These are phyloP conservation scores for Aspergillus intermedius DNA, from an alignment of 2,329 filamentous ascomycete genomes.

Conservation along the genomic window DNA sequence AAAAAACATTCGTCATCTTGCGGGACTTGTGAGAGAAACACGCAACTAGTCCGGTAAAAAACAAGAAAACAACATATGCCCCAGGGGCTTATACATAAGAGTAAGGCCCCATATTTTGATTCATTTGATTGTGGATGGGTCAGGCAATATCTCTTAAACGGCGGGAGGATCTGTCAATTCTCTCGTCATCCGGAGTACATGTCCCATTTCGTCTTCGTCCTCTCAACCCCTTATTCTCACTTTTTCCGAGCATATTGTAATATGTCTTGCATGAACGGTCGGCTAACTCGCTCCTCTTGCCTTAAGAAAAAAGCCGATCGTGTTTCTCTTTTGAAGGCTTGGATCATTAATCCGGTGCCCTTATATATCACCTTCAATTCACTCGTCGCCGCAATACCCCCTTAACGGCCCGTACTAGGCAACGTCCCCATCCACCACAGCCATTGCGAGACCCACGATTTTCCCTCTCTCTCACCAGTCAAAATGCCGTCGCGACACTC, in stretches of 20 bases:
- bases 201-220: not conserved
- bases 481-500: conserved; percentile 34
- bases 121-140: not conserved
- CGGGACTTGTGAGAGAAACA: no score
- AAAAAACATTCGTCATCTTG: no score
- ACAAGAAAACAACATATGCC: not conserved
- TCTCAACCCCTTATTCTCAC: not conserved
- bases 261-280: not conserved
- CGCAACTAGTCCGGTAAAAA: not conserved
- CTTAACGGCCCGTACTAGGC: not conserved
- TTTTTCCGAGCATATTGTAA: not conserved
- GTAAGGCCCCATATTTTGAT: not conserved
- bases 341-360: not conserved
- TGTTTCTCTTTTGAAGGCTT: not conserved
- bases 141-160: not conserved
- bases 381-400: not conserved
- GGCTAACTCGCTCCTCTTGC: not conserved
- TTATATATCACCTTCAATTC: not conserved
- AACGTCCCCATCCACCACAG: conserved; percentile 1
- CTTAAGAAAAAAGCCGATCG: not conserved
- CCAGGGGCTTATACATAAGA: not conserved
- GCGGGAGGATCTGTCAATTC: not conserved
- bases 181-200: not conserved
- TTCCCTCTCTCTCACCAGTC: conserved; percentile 1
- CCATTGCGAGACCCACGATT: conserved; percentile 7